These are phyloP conservation scores for Fusarium citri DNA, from an alignment of 2,329 filamentous ascomycete genomes.

Conservation along the genomic window DNA sequence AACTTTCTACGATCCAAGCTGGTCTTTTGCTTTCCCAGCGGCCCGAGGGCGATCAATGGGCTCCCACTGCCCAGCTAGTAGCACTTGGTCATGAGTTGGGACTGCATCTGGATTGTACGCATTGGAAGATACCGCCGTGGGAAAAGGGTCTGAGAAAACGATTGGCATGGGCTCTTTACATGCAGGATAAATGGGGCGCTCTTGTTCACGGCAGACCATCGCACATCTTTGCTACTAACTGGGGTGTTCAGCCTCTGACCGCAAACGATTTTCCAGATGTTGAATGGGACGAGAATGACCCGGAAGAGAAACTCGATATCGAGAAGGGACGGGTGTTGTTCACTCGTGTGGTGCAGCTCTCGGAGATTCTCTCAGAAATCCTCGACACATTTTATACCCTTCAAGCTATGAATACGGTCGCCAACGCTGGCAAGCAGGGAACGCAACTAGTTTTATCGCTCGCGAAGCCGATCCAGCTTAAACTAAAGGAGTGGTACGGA, in stretches of 20 bases:
- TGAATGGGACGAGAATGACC: conserved; percentile 71
- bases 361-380: conserved; percentile 81
- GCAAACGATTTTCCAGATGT: conserved; percentile 79
- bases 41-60: conserved; percentile 83
- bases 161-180: conserved; percentile 90
- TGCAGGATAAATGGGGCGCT: conserved; percentile 93
- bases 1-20: conserved; percentile 83
- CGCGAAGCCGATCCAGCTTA: conserved; percentile 84
- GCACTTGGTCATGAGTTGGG: conserved; percentile 89
- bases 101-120: conserved; percentile 86
- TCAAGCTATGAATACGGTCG: conserved; percentile 76
- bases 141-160: conserved; percentile 87
- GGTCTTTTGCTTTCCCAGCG: conserved; percentile 80
- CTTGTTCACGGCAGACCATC: conserved; percentile 87
- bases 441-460: conserved; percentile 79
- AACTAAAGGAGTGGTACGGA: conserved; percentile 85
- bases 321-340: conserved; percentile 78
- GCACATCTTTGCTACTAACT: conserved; percentile 75
- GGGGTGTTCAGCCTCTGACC: conserved; percentile 78
- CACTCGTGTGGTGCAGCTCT: conserved; percentile 79
- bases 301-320: conserved; percentile 72
- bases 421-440: conserved; percentile 74
- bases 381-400: conserved; percentile 86
- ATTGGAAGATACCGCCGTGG: conserved; percentile 90
- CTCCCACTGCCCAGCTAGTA: conserved; percentile 86